These are phyloP conservation scores for Rugonectria rugulosa DNA, from an alignment of 2,329 filamentous ascomycete genomes.

Conservation along the genomic window DNA sequence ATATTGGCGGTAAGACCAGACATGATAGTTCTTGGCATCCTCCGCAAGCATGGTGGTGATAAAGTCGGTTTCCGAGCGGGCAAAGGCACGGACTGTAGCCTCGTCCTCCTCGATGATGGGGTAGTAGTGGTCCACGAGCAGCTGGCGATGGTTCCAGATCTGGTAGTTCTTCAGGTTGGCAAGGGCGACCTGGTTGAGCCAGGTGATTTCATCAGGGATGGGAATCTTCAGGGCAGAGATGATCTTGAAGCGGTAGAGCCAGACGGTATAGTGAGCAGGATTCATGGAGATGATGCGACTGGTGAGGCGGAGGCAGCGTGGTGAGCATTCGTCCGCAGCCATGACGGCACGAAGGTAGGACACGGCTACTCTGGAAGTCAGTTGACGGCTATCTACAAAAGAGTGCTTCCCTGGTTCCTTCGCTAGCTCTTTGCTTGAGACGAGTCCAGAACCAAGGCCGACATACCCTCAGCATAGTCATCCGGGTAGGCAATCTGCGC, in stretches of 20 bases:
- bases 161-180: conserved; percentile 97
- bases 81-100: conserved; percentile 64
- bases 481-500: conserved; percentile 92
- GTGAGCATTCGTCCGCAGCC: conserved; percentile 83
- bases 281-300: conserved; percentile 92
- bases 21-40: conserved; percentile 98
- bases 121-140: conserved; percentile 67
- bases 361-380: conserved; percentile 67
- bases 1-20: conserved; percentile 93
- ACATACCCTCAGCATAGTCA: conserved; percentile 81
- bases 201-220: conserved; percentile 76
- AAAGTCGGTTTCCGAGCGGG: conserved; percentile 75
- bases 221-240: conserved; percentile 72
- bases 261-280: conserved; percentile 97
- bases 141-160: conserved; percentile 84
- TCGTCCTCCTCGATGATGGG: conserved; percentile 64
- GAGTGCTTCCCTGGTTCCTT: conserved; percentile 5
- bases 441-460: conserved; percentile 16
- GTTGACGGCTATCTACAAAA: conserved; percentile 20
- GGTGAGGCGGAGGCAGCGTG: conserved; percentile 81
- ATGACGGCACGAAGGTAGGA: conserved; percentile 94
- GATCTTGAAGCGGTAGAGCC: conserved; percentile 90
- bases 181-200: conserved; percentile 86
- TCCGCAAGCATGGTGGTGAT: conserved; percentile 80
- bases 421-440: conserved; percentile 13